Base-by-base conservation (phyloP, 441 rosid genomes). In the Cnidoscolus chayamansa region DNA sequence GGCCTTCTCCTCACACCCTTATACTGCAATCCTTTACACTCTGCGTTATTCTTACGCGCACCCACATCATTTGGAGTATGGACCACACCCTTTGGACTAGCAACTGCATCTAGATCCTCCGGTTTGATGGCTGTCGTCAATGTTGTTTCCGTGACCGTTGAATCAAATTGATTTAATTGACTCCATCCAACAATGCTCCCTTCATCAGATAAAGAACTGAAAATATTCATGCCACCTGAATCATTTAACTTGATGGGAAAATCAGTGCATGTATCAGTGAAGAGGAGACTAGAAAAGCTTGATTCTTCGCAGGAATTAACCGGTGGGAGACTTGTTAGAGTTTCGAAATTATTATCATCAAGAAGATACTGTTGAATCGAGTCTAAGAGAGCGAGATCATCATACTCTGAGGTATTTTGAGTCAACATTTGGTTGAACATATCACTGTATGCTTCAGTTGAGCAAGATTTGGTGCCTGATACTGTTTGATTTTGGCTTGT, bases 1-100 rank as follows among this genome's bases (percentile, higher is more conserved):
- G 88, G 86, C 79, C 88, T 72, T 73, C 84, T 83, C 82, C 93
- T 81, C 67, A 88, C 90, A 1, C 91, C 88, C 32, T 62, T 75
- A 68, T 75, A 82, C 12, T 20, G 76, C 73, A 45, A 57, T 60
- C 62, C 71, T 74, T 31, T 72, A 4, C 16, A 9, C n/a, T 49
- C 74, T 16, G 19, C 47, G 43, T 64, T 45, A 0, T 25, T 53
- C 4, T 4, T 35, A 50, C 19, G 15, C 57, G 35, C 32, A 4
- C 12, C 49, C 32, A 16, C 61, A 19, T 2, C 70, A 20, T n/a
- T 59, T 32, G 58, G 4, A 61, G 20, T 45, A 31, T n/a, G 13
- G 11, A 16, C 65, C 10, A 19, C 65, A 32, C 3, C 11, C 25
- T 19, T 11, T 1, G 32, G 19, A 15, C 15, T 51, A 19, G 31